These are phyloP conservation scores for Penicillium griseofulvum DNA, from an alignment of 2,329 filamentous ascomycete species.

Conservation along the genomic window DNA sequence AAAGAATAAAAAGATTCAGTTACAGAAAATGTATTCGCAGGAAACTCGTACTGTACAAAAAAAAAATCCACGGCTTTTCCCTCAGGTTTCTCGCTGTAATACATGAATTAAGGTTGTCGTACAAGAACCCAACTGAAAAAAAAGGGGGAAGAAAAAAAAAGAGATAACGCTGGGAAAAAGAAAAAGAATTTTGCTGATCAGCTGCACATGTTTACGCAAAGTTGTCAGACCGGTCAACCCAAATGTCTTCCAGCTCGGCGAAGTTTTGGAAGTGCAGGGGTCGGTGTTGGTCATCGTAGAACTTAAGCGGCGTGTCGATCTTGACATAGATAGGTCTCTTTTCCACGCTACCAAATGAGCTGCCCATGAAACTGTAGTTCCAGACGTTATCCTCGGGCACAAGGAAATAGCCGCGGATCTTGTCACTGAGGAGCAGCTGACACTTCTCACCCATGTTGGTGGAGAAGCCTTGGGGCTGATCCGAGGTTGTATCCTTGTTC, in stretches of 20 bases:
- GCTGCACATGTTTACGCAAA: conserved; percentile 65
- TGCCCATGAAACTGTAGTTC: conserved; percentile 99
- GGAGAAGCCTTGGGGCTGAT: conserved; percentile 90
- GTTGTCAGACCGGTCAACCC: conserved; percentile 88
- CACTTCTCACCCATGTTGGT: conserved; percentile 93
- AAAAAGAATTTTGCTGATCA: conserved; percentile 13
- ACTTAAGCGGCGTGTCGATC: conserved; percentile 83
- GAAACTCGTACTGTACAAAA: conserved; percentile 6
- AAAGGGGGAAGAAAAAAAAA: conserved; percentile 11
- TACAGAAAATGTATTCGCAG: conserved; percentile 5
- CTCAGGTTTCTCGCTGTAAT: conserved; percentile 14
- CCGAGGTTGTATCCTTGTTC: conserved; percentile 88
- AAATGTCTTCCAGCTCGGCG: conserved; percentile 93
- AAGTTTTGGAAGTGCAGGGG: conserved; percentile 97
- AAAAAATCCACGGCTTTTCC: conserved; percentile 5
- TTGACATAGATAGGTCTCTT: conserved; percentile 90
- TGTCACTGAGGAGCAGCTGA: conserved; percentile 87
- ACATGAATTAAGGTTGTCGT: conserved; percentile 25
- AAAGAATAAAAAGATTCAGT: not conserved
- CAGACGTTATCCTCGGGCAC: conserved; percentile 86
- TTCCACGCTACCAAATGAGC: conserved; percentile 78
- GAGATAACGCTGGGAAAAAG: conserved; percentile 11
- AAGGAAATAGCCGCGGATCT: conserved; percentile 93
- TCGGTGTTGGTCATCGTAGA: conserved; percentile 89
- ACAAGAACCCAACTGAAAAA: conserved; percentile 16